These are phyloP conservation scores for Sarocladiaceae sp. DNA, from an alignment of 2,329 filamentous ascomycete genomes.

Conservation along the genomic window DNA sequence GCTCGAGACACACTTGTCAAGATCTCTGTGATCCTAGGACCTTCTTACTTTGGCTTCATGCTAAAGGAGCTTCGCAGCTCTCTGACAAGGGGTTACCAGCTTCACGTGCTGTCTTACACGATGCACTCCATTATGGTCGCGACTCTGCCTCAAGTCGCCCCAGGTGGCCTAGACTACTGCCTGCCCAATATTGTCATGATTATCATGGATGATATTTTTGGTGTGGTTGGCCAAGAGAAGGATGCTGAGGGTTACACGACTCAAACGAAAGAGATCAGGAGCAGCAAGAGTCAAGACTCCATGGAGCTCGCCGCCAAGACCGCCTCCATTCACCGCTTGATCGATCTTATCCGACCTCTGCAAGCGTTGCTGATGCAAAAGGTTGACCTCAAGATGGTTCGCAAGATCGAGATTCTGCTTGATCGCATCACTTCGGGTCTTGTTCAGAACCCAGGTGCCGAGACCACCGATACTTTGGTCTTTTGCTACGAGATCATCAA, in stretches of 20 bases:
- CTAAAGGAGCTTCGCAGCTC: constrained; percentile 82
- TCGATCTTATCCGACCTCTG: constrained; percentile 70
- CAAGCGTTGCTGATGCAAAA: constrained; percentile 76
- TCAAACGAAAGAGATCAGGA: constrained; percentile 96
- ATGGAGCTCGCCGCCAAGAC: constrained; percentile 88
- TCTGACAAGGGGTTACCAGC: constrained; percentile 78
- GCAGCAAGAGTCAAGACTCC: constrained; percentile 95
- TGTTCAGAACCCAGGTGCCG: constrained; percentile 71
- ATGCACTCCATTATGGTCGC: constrained; percentile 84
- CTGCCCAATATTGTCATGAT: constrained; percentile 70
- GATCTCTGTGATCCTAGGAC: constrained; percentile 73
- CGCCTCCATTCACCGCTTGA: constrained; percentile 67
- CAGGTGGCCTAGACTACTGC: constrained; percentile 87
- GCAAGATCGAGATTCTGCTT: constrained; percentile 86
- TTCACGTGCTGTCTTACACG: constrained; percentile 92
- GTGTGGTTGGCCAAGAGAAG: constrained; percentile 86
- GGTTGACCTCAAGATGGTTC: constrained; percentile 73
- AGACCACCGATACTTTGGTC: constrained; percentile 75
- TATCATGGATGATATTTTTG: constrained; percentile 97
- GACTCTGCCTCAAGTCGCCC: constrained; percentile 63
- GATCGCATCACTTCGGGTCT: constrained; percentile 77
- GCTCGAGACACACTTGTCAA: constrained; percentile 81
- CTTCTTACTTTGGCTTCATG: constrained; percentile 84
- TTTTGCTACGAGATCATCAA: constrained; percentile 95
- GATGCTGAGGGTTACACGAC: constrained; percentile 93